Evolutionary conservation across 768 basidiomycete species (phyloP).

Genomic region (Mycena amicta): DNA sequence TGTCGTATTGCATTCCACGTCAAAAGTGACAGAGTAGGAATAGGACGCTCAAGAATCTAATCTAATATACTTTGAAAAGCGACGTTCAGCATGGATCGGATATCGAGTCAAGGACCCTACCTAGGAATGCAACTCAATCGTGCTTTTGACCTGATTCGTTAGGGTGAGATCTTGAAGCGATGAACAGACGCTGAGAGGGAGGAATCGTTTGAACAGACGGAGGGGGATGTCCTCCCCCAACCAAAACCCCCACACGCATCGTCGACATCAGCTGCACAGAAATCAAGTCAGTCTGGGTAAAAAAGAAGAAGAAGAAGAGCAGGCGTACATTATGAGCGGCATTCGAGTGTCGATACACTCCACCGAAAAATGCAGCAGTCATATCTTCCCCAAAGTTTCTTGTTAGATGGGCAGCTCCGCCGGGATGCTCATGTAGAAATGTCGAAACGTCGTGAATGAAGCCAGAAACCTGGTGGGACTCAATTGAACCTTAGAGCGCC

Average conservation of each 20-base stretch:
- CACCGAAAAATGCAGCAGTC: slow-evolving; percentile 85
- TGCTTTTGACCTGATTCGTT: too few species aligned
- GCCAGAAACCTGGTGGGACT: slow-evolving; percentile 53
- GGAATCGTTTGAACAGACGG: slow-evolving; percentile 4
- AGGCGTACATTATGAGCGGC: slow-evolving; percentile 53
- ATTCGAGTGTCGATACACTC: slow-evolving; percentile 65
- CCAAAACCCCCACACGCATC: slow-evolving; percentile 51
- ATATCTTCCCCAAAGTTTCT: slow-evolving; percentile 77
- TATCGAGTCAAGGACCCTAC: too few species aligned
- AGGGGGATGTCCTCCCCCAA: slow-evolving; percentile 33
- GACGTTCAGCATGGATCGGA: too few species aligned
- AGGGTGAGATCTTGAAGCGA: slow-evolving; percentile 8
- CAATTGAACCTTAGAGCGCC: not conserved
- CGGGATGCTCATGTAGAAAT: slow-evolving; percentile 80
- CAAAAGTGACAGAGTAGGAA: too few species aligned
- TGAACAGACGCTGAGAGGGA: slow-evolving; percentile 19
- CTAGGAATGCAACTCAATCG: too few species aligned
- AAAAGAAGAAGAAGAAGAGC: too few species aligned
- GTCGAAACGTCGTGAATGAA: slow-evolving; percentile 84
- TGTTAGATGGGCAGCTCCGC: slow-evolving; percentile 63
- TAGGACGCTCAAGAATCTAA: too few species aligned
- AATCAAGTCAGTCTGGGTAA: too few species aligned
- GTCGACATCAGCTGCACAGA: slow-evolving; percentile 39
- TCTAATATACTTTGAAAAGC: too few species aligned
- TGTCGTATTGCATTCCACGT: too few species aligned